A percentile compares a stretch with the other conserved stretches of the same genome.
phyloP scores from a whole-genome alignment of 2,329 filamentous ascomycete genomes.

The Diaporthe sp. region DNA sequence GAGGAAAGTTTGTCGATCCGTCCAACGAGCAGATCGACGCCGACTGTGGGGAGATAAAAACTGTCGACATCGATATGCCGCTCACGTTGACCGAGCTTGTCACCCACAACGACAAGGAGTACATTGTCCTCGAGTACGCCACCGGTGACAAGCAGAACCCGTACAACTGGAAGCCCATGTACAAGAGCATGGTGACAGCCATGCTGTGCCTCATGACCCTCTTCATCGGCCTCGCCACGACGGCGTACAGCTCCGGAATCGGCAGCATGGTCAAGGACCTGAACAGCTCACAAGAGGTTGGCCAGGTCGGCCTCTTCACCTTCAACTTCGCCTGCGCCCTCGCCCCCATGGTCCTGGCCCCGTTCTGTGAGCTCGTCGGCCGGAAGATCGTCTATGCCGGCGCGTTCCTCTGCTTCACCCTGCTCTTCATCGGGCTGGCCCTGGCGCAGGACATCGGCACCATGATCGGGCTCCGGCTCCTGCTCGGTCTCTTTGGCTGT shows the following conservation, averaged over 20 bases:
- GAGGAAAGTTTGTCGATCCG: constrained; percentile 54
- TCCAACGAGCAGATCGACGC: constrained; percentile 50
- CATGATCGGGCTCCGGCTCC: constrained; percentile 60
- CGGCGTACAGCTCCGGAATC: constrained; percentile 65
- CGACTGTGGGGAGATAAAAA: constrained; percentile 54
- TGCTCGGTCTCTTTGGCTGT: constrained; percentile 64
- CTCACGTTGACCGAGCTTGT: constrained; percentile 60
- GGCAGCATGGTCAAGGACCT: constrained; percentile 60
- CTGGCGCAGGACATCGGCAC: constrained; percentile 63
- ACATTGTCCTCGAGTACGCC: constrained; percentile 61
- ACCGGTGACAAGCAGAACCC: constrained; percentile 63
- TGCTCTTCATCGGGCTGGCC: constrained; percentile 63
- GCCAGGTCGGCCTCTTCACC: constrained; percentile 63
- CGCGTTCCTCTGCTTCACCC: constrained; percentile 59
- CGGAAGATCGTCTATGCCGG: constrained; percentile 61
- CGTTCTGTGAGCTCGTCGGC: constrained; percentile 65
- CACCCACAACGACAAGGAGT: constrained; percentile 59
- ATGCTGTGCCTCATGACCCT: constrained; percentile 67
- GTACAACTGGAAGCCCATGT: constrained; percentile 62
- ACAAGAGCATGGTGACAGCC: constrained; percentile 61
- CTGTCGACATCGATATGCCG: constrained; percentile 63
- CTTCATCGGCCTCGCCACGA: constrained; percentile 68
- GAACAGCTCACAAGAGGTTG: constrained; percentile 56
- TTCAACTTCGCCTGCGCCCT: constrained; percentile 65
- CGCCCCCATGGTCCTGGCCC: constrained; percentile 62